phyloP scores from a whole-genome alignment of 345 rosid species.

The Euphorbia tirucalli region DNA sequence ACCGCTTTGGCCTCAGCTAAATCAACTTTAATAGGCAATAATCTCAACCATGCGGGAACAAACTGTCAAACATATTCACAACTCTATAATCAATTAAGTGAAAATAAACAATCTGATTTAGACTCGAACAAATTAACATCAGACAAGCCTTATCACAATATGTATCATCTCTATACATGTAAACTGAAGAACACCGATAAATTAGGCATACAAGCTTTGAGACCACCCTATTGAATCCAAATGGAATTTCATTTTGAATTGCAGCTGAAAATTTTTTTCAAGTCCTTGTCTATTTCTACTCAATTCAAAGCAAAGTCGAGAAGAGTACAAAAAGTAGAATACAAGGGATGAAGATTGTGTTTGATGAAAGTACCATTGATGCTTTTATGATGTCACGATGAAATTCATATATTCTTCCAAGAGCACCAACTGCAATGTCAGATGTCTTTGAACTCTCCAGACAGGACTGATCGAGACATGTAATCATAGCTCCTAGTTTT shows the following conservation, averaged over 20 bases:
- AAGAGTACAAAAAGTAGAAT: too few species aligned
- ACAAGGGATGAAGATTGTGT: neutral
- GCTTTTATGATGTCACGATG: conserved; percentile 11
- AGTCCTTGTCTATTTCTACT: too few species aligned
- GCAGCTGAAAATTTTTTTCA: too few species aligned
- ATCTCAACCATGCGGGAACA: conserved; percentile 12
- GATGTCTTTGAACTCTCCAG: conserved; percentile 12
- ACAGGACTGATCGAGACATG: conserved; percentile 2
- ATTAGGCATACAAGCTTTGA: too few species aligned
- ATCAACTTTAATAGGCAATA: conserved; percentile 15
- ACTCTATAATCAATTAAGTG: too few species aligned
- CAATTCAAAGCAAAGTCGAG: too few species aligned
- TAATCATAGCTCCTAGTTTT: conserved; percentile 12
- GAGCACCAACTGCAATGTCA: conserved; percentile 18
- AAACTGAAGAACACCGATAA: too few species aligned
- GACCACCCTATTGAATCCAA: too few species aligned
- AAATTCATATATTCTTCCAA: conserved; percentile 18
- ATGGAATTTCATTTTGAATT: too few species aligned
- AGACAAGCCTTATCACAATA: too few species aligned
- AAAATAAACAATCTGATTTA: too few species aligned
- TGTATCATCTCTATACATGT: too few species aligned
- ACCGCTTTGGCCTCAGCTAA: conserved; percentile 19
- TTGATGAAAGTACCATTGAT: conserved; percentile 6
- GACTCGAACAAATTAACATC: neutral
- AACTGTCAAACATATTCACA: conserved; percentile 10